Percentiles rank a stretch among this genome's conserved stretches.
These are phyloP conservation scores for Centrapalus pauciflorus DNA, from an alignment of 129 eudicot species.

Conservation along the genomic window DNA sequence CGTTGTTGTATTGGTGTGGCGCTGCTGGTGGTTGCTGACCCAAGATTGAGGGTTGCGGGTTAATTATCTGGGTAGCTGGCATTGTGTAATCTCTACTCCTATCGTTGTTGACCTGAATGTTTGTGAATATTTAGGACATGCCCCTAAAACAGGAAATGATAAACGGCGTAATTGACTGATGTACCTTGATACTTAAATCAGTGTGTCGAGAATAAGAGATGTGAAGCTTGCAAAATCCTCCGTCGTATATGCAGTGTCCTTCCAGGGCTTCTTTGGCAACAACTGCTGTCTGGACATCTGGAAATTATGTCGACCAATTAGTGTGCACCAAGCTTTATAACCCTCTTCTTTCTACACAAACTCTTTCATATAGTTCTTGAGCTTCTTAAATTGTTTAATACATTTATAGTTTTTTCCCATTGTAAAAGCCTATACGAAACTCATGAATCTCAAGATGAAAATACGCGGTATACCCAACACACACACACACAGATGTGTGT, in stretches of 20 bases:
- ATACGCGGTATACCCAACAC: not conserved
- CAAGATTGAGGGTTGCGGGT: conserved; percentile 64
- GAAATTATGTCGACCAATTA: conserved; percentile 4
- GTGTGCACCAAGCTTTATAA: not conserved
- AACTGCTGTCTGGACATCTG: conserved; percentile 91
- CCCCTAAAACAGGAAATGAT: not conserved
- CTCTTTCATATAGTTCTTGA: not conserved
- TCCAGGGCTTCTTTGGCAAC: conserved; percentile 90
- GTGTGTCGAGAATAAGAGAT: conserved; percentile 94
- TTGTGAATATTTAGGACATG: not conserved
- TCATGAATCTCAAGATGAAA: not conserved
- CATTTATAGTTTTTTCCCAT: not conserved
- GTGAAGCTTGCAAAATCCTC: conserved; percentile 98
- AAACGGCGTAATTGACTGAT: too few species aligned
- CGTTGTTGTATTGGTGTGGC: conserved; percentile 36
- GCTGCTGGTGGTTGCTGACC: conserved; percentile 80
- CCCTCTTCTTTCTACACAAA: not conserved
- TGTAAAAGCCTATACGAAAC: not conserved
- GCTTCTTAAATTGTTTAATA: not conserved
- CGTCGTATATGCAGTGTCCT: conserved; percentile 97
- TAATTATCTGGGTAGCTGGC: conserved; percentile 45
- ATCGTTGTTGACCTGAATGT: conserved; percentile 72
- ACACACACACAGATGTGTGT: too few species aligned
- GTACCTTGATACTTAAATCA: conserved; percentile 90
- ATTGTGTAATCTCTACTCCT: conserved; percentile 90